Evolutionary conservation across 106 monocot genomes (phyloP).

Genomic region (Acorus calamus): DNA sequence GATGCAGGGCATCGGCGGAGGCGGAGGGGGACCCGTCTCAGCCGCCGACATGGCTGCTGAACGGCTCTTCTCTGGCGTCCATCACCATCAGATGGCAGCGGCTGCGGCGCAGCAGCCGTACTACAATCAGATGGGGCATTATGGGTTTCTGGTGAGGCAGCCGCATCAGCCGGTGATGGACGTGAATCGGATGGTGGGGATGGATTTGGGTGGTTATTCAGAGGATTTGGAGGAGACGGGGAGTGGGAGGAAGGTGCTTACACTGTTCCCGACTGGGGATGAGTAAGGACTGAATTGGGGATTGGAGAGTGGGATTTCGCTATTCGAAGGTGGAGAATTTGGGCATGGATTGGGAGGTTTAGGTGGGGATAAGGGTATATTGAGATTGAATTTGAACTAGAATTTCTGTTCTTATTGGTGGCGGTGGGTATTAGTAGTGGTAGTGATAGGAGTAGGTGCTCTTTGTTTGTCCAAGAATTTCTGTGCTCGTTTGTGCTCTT

Average conservation of each 20-base stretch:
- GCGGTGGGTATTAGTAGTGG: too few relatives aligned
- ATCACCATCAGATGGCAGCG: constrained; percentile 35
- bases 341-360: too few relatives aligned
- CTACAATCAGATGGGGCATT: constrained; percentile 30
- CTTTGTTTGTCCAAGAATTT: too few relatives aligned
- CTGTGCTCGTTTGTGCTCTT: too few relatives aligned
- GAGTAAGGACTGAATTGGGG: constrained; percentile 35
- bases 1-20: constrained; percentile 17
- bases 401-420: too few relatives aligned
- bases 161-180: constrained; percentile 18
- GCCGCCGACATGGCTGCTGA: constrained; percentile 38
- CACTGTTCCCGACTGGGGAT: constrained; percentile 66
- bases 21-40: constrained; percentile 6
- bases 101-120: constrained; percentile 14
- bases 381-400: too few relatives aligned
- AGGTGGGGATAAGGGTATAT: too few relatives aligned
- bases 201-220: constrained; percentile 20
- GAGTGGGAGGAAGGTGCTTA: constrained; percentile 51
- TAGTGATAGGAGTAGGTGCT: too few relatives aligned
- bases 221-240: constrained; percentile 43
- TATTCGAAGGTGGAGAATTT: too few relatives aligned
- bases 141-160: constrained; percentile 30
- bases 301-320: neutral
- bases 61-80: constrained; percentile 54
- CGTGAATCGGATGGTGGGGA: constrained; percentile 19